A percentile compares a stretch with the other conserved stretches of the same genome.
Evolutionary conservation across 2,329 filamentous ascomycete species (phyloP).

Genomic region (Emergomyces africanus): DNA sequence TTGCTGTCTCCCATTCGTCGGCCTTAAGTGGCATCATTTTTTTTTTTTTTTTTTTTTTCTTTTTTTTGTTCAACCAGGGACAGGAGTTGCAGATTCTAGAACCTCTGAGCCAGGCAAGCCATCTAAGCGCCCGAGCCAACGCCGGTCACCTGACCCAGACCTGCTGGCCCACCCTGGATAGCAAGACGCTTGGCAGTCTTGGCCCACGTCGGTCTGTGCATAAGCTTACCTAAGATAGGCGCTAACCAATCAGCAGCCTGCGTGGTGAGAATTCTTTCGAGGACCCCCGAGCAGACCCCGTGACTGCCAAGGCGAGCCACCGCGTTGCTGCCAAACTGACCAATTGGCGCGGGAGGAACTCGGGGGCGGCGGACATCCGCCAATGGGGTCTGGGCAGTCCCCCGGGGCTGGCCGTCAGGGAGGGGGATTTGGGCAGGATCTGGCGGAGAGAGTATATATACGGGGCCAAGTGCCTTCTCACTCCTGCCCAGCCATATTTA

Average conservation of each 20-base stretch:
- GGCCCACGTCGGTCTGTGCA: background rate
- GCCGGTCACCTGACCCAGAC: background rate
- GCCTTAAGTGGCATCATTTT: too few relatives aligned
- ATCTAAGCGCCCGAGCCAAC: background rate
- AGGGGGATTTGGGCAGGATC: background rate
- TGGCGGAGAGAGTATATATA: background rate
- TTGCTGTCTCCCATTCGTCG: too few relatives aligned
- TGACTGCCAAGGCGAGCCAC: background rate
- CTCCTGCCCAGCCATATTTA: background rate
- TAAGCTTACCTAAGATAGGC: background rate
- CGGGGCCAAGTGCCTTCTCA: background rate
- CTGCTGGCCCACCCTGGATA: background rate
- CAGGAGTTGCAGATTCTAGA: too few relatives aligned
- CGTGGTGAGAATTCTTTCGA: background rate
- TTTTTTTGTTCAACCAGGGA: too few relatives aligned
- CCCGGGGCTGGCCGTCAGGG: background rate
- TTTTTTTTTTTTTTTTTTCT: too few relatives aligned
- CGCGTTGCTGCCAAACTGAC: slow-evolving; percentile 22
- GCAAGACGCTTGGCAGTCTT: background rate
- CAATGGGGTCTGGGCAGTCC: background rate
- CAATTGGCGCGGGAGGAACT: slow-evolving; percentile 15
- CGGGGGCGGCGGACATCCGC: background rate
- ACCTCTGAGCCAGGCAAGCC: too few relatives aligned
- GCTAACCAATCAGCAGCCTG: background rate
- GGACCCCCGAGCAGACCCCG: background rate